Percentiles rank a stretch among this genome's conserved stretches.
Evolutionary conservation across 2,329 filamentous ascomycete species (phyloP).

Genomic region (Gremmenia infestans): DNA sequence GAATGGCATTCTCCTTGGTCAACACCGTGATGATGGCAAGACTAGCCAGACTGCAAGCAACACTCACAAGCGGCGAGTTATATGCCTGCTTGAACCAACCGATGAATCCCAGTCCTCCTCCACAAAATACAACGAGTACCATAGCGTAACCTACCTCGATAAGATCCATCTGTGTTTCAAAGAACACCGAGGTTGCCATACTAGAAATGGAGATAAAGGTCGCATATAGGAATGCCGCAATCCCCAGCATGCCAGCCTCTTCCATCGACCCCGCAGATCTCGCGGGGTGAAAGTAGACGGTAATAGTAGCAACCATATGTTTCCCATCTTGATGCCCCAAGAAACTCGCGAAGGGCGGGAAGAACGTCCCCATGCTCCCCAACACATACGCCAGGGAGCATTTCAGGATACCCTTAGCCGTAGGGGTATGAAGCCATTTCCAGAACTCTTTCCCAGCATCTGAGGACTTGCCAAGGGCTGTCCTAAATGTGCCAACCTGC

Average conservation of each 20-base stretch:
- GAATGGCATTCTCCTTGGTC: constrained; percentile 86
- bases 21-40: constrained; percentile 85
- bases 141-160: constrained; percentile 70
- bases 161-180: constrained; percentile 61
- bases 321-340: constrained; percentile 85
- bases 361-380: constrained; percentile 81
- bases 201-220: constrained; percentile 72
- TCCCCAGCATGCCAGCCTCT: constrained; percentile 72
- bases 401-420: constrained; percentile 78
- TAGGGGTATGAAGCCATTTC: constrained; percentile 63
- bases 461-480: constrained; percentile 31
- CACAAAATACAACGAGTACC: constrained; percentile 78
- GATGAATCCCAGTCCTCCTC: constrained; percentile 79
- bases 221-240: constrained; percentile 74
- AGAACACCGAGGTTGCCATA: constrained; percentile 82
- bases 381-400: constrained; percentile 86
- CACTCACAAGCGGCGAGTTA: constrained; percentile 75
- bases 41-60: constrained; percentile 79
- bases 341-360: constrained; percentile 64
- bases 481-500: constrained; percentile 30
- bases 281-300: constrained; percentile 91
- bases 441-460: constrained; percentile 39
- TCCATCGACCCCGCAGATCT: constrained; percentile 84
- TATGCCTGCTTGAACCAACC: constrained; percentile 82
- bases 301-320: constrained; percentile 88